Evolutionary conservation across 306 rosid genomes (phyloP).

Genomic region (Quercus mongolica): DNA sequence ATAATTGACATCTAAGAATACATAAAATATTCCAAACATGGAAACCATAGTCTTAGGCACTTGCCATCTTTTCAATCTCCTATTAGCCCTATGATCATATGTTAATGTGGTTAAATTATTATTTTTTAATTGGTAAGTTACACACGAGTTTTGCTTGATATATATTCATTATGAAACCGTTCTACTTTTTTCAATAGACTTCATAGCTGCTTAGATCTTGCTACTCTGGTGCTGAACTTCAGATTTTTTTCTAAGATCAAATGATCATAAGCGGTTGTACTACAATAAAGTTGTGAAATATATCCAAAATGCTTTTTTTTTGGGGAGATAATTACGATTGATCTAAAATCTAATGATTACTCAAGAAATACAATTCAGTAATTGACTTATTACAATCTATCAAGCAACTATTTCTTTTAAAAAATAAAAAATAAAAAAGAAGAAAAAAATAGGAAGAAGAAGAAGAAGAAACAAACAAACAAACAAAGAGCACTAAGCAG

Average conservation of each 20-base stretch:
- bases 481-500: background rate
- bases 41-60: background rate
- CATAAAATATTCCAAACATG: background rate
- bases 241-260: too few species aligned
- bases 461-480: too few species aligned
- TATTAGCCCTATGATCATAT: background rate
- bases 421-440: background rate
- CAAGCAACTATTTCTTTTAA: background rate
- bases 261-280: too few species aligned
- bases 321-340: background rate
- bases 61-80: background rate
- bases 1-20: background rate
- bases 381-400: background rate
- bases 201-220: background rate
- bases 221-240: background rate
- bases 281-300: too few species aligned
- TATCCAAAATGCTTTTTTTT: background rate
- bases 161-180: too few species aligned
- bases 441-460: too few species aligned
- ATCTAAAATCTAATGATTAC: slow-evolving; percentile 5
- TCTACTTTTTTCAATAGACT: too few species aligned
- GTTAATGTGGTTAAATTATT: background rate
- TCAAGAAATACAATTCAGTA: slow-evolving; percentile 9
- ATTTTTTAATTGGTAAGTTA: background rate
- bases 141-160: too few species aligned